Evolutionary conservation across 305 asterid genomes (phyloP).

Genomic region (Rubia peregrina): DNA sequence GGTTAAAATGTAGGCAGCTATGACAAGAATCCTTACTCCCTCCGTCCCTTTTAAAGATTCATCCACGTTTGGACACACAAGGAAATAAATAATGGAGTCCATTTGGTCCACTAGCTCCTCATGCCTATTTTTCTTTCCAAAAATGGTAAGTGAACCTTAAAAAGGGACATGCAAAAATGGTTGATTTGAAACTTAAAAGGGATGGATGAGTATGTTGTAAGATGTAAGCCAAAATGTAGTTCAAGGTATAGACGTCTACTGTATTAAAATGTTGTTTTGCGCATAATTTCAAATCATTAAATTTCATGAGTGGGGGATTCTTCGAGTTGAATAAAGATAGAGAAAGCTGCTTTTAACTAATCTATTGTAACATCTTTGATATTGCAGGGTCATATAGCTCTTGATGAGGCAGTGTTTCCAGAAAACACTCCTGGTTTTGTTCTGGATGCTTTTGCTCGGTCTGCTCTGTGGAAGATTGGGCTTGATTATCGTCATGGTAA

Average conservation of each 20-base stretch:
- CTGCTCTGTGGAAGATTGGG: conserved; percentile 93
- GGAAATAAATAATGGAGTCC: neutral
- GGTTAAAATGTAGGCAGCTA: neutral
- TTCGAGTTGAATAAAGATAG: neutral
- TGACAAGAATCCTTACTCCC: neutral
- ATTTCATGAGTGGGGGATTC: neutral
- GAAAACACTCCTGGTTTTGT: conserved; percentile 96
- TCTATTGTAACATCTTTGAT: conserved; percentile 8
- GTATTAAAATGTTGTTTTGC: neutral
- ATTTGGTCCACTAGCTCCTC: neutral
- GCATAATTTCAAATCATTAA: neutral
- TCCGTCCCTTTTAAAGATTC: neutral
- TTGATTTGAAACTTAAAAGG: neutral
- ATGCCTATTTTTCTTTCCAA: neutral
- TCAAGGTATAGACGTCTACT: neutral
- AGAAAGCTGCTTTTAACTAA: conserved; percentile 14
- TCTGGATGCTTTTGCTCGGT: conserved; percentile 91
- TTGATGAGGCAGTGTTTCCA: conserved; percentile 91
- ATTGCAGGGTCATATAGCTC: conserved; percentile 94
- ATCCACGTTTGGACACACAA: neutral
- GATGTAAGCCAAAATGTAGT: neutral
- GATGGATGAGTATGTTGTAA: neutral
- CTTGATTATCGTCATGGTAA: conserved; percentile 98
- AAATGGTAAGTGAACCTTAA: neutral
- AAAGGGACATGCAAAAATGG: neutral